Base-by-base conservation (phyloP, 495 filamentous ascomycete genomes). In the Neurospora sp. region DNA sequence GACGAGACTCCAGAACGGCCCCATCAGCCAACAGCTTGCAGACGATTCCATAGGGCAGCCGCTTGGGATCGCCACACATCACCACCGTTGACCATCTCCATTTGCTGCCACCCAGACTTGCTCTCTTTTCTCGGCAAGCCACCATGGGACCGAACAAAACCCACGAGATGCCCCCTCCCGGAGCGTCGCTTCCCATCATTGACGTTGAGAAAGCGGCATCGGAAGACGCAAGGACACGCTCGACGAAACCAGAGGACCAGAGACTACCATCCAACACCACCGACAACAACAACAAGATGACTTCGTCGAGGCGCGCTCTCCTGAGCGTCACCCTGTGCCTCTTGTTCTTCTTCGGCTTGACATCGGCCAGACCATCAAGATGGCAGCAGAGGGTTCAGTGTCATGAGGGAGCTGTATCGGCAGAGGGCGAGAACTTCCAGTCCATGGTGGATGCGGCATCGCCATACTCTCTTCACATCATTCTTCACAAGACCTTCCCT, bases 401-500 rank as follows among this genome's bases (percentile, higher is more conserved):
- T 22, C 40, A 45, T 44, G n/a, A 71, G 22, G 53, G 37, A 41
- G 59, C 22, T 65, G 53, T 27, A 27, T 70, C 22, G 42, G 71
- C 71, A 22, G 27, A 31, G 59, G 69, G 53, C 8, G 22, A 27
- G 31, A 39, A 22, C 39, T 79, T 83, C 76, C 79, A 79, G 18
- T 72, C 77, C 45, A 59, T 80, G 47, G 71, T 83, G 70, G 80
- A 76, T 61, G 73, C 77, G 12, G 78, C 81, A 20, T 82, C 82
- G n/a, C 76, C 81, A 9, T 75, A 80, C 47, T 77, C 78, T 71
- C 76, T 84, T 8, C 80, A 83, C 70, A 73, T 76, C 12, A 77
- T 85, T 39, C 79, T 84, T 4, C 81, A 82, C 70, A 76, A 80
- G n/a, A 79, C 80, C 70, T 79, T 83, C 47, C 81, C 83, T 4